These are phyloP conservation scores for Dictyostelium capitatum DNA, from an alignment of 78 protist species.

Conservation along the genomic window DNA sequence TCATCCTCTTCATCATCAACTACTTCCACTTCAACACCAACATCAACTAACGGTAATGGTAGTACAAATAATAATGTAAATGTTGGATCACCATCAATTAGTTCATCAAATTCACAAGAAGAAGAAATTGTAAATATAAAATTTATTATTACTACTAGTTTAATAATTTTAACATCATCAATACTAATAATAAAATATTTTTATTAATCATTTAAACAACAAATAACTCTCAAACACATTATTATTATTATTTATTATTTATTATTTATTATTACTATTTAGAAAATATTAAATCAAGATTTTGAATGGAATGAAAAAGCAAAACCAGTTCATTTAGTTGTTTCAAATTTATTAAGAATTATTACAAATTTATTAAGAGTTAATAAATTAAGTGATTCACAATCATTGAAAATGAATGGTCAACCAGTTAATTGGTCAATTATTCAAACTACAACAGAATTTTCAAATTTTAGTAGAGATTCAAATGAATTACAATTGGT, in stretches of 20 bases:
- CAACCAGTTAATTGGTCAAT: conserved; percentile 62
- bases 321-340: conserved; percentile 60
- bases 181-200: conserved; percentile 12
- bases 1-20: background rate
- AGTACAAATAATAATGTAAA: background rate
- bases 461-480: conserved; percentile 32
- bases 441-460: conserved; percentile 32
- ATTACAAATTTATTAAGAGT: conserved; percentile 19
- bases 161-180: background rate
- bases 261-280: background rate
- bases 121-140: conserved; percentile 67
- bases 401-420: conserved; percentile 55
- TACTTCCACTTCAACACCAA: background rate
- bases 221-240: too few relatives aligned
- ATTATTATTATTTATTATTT: too few relatives aligned
- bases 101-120: conserved; percentile 2
- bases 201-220: too few relatives aligned
- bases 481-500: conserved; percentile 31
- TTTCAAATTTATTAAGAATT: conserved; percentile 8
- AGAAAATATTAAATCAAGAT: conserved; percentile 46
- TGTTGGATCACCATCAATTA: background rate
- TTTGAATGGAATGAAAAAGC: conserved; percentile 47
- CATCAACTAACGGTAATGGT: background rate
- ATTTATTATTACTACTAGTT: background rate
- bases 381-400: conserved; percentile 49